Conservation (phyloP, 2,329 filamentous ascomycete species). For the Fusarium sp. region DNA sequence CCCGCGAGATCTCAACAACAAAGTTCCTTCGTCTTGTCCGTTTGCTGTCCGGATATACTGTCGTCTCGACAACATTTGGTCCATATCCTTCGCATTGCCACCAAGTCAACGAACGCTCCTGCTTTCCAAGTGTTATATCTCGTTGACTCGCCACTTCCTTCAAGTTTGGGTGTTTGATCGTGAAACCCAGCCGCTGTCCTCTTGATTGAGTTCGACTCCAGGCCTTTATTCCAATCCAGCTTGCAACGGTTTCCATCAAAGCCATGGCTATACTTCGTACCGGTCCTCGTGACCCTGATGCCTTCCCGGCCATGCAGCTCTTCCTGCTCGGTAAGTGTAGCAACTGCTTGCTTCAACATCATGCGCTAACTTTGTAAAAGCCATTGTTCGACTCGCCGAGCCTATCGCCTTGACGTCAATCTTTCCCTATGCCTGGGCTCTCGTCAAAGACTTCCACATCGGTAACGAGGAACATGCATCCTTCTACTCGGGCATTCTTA, state of each 20-base stretch:
- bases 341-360: conserved; percentile 63
- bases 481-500: conserved; percentile 88
- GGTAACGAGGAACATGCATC: conserved; percentile 80
- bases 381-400: conserved; percentile 91
- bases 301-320: conserved; percentile 84
- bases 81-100: not conserved
- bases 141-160: conserved; percentile 2
- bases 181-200: conserved; percentile 11
- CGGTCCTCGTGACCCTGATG: conserved; percentile 71
- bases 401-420: conserved; percentile 94
- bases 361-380: conserved; percentile 56
- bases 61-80: not conserved
- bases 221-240: conserved; percentile 4
- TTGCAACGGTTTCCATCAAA: conserved; percentile 37
- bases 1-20: conserved; percentile 1
- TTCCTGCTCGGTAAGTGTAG: conserved; percentile 79
- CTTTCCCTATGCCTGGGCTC: conserved; percentile 89
- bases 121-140: conserved; percentile 1
- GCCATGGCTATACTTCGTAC: conserved; percentile 65
- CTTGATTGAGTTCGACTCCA: conserved; percentile 4
- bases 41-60: not conserved
- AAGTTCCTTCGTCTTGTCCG: not conserved
- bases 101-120: conserved; percentile 1
- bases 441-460: conserved; percentile 80
- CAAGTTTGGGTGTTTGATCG: not conserved